phyloP scores from a whole-genome alignment of 257 asterid genomes.

The Solanum corneliomulleri region DNA sequence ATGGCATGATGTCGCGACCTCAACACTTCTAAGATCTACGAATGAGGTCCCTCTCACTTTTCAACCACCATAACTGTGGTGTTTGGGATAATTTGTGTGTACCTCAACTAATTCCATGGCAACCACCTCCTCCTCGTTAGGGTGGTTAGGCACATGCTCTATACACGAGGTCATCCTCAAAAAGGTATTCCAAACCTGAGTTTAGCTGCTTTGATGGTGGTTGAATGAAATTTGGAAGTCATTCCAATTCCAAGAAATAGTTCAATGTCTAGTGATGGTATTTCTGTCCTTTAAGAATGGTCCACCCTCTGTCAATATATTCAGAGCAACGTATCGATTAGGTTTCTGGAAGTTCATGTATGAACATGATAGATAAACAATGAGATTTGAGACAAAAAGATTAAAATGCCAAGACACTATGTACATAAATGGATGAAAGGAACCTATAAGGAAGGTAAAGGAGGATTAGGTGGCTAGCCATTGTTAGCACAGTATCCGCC shows the following conservation, averaged over 20 bases:
- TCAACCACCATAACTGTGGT: neutral
- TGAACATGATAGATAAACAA: neutral
- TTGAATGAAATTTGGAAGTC: neutral
- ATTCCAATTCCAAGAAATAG: neutral
- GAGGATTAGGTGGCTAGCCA: neutral
- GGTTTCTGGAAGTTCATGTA: neutral
- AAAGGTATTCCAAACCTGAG: neutral
- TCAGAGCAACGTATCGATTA: neutral
- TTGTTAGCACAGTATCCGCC: neutral
- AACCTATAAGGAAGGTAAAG: neutral
- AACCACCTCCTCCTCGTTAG: too few species aligned
- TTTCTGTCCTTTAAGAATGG: conserved; percentile 84
- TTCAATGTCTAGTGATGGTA: conserved; percentile 54
- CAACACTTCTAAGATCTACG: neutral
- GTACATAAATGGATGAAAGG: neutral
- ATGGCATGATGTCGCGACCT: neutral
- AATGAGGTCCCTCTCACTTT: neutral
- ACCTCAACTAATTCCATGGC: too few species aligned
- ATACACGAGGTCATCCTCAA: neutral
- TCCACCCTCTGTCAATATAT: conserved; percentile 66
- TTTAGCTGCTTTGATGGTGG: neutral
- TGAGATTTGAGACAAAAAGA: neutral
- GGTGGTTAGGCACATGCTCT: too few species aligned
- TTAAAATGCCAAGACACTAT: neutral
- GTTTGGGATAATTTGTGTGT: rapidly evolving